A percentile compares a stretch with the other conserved stretches of the same genome.
Conservation (phyloP, 2,329 filamentous ascomycete genomes). For the Xylariales sp. region DNA sequence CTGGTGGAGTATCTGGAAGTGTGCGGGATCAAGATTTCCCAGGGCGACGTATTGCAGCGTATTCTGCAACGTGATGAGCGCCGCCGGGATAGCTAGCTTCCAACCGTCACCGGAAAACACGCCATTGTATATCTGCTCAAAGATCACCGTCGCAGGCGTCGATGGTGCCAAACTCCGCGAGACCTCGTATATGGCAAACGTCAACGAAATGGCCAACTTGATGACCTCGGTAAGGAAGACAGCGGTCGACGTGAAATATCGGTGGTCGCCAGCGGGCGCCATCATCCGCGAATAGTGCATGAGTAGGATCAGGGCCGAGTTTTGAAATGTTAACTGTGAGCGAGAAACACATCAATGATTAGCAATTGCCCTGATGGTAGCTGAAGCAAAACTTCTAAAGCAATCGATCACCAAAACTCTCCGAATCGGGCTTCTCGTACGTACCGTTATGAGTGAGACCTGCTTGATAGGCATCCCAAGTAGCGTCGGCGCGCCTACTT, state of each 20-base stretch:
- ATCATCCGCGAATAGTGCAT: slow-evolving; percentile 95
- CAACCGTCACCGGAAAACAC: slow-evolving; percentile 90
- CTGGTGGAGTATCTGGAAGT: slow-evolving; percentile 92
- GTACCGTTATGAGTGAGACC: slow-evolving; percentile 61
- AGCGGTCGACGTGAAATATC: slow-evolving; percentile 90
- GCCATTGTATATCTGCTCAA: slow-evolving; percentile 71
- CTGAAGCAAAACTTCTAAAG: neutral
- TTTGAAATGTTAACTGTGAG: slow-evolving; percentile 70
- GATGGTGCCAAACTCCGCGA: slow-evolving; percentile 73
- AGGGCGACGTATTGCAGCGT: slow-evolving; percentile 90
- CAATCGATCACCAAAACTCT: too few relatives aligned
- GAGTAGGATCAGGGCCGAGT: slow-evolving; percentile 74
- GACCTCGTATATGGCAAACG: slow-evolving; percentile 83
- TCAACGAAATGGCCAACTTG: slow-evolving; percentile 82
- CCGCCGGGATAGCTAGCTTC: slow-evolving; percentile 87
- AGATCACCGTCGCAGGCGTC: slow-evolving; percentile 74
- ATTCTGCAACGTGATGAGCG: slow-evolving; percentile 87
- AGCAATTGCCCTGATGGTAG: neutral
- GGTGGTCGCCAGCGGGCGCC: slow-evolving; percentile 76
- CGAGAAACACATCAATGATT: slow-evolving; percentile 20
- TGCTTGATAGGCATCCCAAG: slow-evolving; percentile 65
- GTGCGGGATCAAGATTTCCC: slow-evolving; percentile 85
- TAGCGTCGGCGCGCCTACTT: slow-evolving; percentile 37
- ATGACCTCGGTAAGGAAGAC: slow-evolving; percentile 91
- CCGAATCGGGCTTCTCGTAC: too few relatives aligned